Base-by-base conservation (phyloP, 129 eudicot species). In the Chrysanthemum lavandulifolium region DNA sequence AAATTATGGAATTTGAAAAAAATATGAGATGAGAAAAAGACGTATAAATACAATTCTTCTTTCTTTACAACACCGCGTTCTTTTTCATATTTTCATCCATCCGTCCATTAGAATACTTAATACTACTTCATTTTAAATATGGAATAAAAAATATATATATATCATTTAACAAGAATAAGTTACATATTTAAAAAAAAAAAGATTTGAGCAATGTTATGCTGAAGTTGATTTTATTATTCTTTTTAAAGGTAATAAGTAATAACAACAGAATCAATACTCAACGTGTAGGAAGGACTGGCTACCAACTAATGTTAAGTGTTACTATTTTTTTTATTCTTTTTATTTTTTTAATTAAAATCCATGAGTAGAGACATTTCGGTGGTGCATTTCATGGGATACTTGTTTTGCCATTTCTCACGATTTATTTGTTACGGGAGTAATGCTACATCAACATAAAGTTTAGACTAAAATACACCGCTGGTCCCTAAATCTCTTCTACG, bases 1-100 rank as follows among this genome's bases (percentile, higher is more conserved):
- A 61, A 25, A 71, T 40, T 14, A 60, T 14, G 50, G 81, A 65
- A 78, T 61, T 63, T 36, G 45, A 52, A 54, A 23, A 13, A 53
- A 55, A 25, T 9, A 52, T 72, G 72, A 62, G 52, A 36, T 54
- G 25, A 54, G 43, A 66, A 56, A 43, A 29, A 55, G 63, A 57
- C 21, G 63, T 66, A 56, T 48, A 71, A 43, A 69, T 52, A 64
- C 65, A 55, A 21, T 8, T 58, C 47, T 29, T 31, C 36, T 31
- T 31, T 31, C 10, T 5, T 29, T 13, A 29, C n/a, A 62, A 13
- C 45, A 62, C 5, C 67, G 67, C 67, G 67, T 62, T 31, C 8
- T 3, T 13, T 5, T 7, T 40, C 7, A 29, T 29, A 29, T 29
- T 61, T 61, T 55, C 63, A 33, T 73, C 53, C 19, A 64, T 75